Percentiles rank a stretch among this genome's conserved stretches.
Conservation (phyloP, 768 basidiomycete species). For the Rhizopogon vulgaris region DNA sequence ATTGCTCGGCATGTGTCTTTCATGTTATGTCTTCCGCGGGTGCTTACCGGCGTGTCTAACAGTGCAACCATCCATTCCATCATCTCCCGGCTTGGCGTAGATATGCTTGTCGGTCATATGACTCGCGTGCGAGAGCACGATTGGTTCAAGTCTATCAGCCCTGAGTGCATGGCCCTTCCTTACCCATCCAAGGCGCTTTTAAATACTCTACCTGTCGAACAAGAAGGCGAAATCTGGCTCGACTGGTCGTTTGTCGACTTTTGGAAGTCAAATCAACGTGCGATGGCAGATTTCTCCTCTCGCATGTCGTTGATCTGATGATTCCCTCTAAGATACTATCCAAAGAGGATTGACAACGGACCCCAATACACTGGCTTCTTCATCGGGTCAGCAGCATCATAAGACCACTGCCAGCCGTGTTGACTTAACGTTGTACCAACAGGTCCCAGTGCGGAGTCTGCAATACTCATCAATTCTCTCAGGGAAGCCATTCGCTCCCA, state of each 20-base stretch:
- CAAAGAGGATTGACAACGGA: constrained; percentile 69
- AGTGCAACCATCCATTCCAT: constrained; percentile 88
- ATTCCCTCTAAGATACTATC: constrained; percentile 50
- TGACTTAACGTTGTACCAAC: constrained; percentile 6
- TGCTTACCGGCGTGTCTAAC: neutral
- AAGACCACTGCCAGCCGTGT: neutral
- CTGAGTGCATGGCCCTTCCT: constrained; percentile 70
- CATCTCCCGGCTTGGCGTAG: constrained; percentile 82
- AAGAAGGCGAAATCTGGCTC: constrained; percentile 91
- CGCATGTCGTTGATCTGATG: neutral
- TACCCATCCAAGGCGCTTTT: constrained; percentile 28
- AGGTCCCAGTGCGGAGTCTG: constrained; percentile 71
- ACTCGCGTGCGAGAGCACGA: constrained; percentile 86
- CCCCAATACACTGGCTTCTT: constrained; percentile 57
- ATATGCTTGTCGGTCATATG: constrained; percentile 84
- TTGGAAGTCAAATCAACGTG: constrained; percentile 97
- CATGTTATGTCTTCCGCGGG: neutral
- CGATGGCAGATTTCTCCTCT: neutral
- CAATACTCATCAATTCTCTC: constrained; percentile 77
- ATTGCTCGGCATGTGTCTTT: constrained; percentile 71
- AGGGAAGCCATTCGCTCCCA: constrained; percentile 80
- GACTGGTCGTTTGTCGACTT: constrained; percentile 98
- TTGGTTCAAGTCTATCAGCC: constrained; percentile 84
- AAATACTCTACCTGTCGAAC: constrained; percentile 25
- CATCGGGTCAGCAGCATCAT: constrained; percentile 41